Percentiles rank a stretch among this genome's conserved stretches.
phyloP scores from a whole-genome alignment of 768 basidiomycete species.

The Leccinum arenicola region DNA sequence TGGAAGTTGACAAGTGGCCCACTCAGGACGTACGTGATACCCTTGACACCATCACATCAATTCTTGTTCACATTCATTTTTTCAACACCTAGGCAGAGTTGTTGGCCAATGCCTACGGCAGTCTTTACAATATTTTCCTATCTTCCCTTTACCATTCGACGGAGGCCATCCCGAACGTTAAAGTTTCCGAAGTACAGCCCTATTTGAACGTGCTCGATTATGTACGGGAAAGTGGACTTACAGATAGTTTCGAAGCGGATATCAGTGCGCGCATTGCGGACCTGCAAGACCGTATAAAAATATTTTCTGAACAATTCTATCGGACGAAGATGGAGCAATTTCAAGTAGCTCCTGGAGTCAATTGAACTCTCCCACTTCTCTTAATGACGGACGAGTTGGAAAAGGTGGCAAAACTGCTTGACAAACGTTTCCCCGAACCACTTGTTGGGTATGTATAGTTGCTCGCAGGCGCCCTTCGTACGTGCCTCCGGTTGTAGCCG shows the following conservation, averaged over 20 bases:
- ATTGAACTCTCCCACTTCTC: slow-evolving; percentile 76
- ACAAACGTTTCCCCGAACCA: slow-evolving; percentile 85
- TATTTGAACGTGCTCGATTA: slow-evolving; percentile 66
- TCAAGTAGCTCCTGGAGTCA: slow-evolving; percentile 69
- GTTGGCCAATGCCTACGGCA: slow-evolving; percentile 63
- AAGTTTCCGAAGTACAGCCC: slow-evolving; percentile 63
- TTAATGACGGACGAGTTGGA: slow-evolving; percentile 88
- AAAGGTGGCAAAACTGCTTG: slow-evolving; percentile 76
- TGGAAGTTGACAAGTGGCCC: slow-evolving; percentile 74
- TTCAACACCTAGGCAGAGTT: slow-evolving; percentile 53
- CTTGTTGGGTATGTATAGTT: slow-evolving; percentile 63
- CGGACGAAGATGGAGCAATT: slow-evolving; percentile 60
- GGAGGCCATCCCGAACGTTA: slow-evolving; percentile 72
- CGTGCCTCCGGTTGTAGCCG: slow-evolving; percentile 39
- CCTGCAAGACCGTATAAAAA: slow-evolving; percentile 61
- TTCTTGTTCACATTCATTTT: slow-evolving; percentile 5
- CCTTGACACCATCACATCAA: background rate
- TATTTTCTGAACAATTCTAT: slow-evolving; percentile 61
- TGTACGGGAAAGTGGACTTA: slow-evolving; percentile 63
- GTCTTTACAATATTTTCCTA: slow-evolving; percentile 84
- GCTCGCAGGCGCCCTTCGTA: background rate
- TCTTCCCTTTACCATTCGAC: slow-evolving; percentile 81
- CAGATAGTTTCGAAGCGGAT: slow-evolving; percentile 75
- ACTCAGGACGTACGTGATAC: slow-evolving; percentile 66
- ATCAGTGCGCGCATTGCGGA: slow-evolving; percentile 63